A percentile compares a stretch with the other conserved stretches of the same genome.
Conservation (phyloP, 352 stramenopile species). For the Globisporangium emineosum region DNA sequence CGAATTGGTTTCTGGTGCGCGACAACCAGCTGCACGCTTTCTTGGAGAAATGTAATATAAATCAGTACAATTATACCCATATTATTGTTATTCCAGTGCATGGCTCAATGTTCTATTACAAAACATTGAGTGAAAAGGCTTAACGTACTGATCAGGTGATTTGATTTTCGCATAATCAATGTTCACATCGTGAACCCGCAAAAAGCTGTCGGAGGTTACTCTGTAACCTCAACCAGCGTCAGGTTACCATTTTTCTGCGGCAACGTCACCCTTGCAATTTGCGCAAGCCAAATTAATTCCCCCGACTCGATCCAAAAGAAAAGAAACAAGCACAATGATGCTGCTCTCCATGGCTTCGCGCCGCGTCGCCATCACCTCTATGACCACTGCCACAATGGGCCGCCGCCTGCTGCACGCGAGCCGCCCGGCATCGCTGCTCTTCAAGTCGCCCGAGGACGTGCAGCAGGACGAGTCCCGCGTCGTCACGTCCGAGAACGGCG, state of each 20-base stretch:
- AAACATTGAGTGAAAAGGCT: no score
- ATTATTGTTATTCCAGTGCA: neutral
- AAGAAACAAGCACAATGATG: neutral
- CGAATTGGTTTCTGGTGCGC: neutral
- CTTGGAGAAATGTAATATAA: neutral
- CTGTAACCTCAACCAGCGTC: neutral
- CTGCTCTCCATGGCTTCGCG: slow-evolving; percentile 1
- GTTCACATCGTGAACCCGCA: no score
- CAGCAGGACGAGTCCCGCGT: slow-evolving; percentile 24
- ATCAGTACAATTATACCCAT: neutral
- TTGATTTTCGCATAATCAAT: neutral
- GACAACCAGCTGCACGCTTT: neutral
- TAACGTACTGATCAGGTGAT: neutral
- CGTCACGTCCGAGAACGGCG: slow-evolving; percentile 38
- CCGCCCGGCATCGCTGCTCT: slow-evolving; percentile 35
- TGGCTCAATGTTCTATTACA: neutral
- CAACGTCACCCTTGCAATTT: neutral
- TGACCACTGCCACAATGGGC: neutral
- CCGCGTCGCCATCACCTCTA: neutral
- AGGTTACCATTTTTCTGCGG: neutral
- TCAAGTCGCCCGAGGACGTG: slow-evolving; percentile 54
- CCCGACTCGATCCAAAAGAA: neutral
- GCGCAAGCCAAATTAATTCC: neutral
- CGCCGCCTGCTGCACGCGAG: slow-evolving; percentile 42
- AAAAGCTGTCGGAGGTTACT: neutral